Percentiles rank a stretch among this genome's conserved stretches.
These are phyloP conservation scores for Talaromyces sp. DNA, from an alignment of 2,329 filamentous ascomycete species.

Conservation along the genomic window DNA sequence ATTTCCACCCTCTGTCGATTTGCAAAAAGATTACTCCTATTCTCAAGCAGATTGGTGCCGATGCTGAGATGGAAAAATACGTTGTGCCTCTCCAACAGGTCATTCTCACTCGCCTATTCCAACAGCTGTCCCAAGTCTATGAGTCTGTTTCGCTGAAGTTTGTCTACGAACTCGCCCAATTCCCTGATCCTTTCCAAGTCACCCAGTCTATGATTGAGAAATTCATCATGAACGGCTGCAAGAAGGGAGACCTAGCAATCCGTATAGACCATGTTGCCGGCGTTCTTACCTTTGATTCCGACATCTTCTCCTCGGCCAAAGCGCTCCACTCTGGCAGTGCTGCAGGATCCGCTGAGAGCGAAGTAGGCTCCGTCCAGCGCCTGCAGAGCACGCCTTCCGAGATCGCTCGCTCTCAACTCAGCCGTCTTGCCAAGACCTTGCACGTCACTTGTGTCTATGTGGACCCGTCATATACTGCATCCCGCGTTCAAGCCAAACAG, in stretches of 20 bases:
- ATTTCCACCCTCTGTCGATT: constrained; percentile 97
- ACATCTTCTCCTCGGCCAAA: constrained; percentile 96
- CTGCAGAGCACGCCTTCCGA: constrained; percentile 97
- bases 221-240: constrained; percentile 99
- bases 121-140: constrained; percentile 98
- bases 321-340: constrained; percentile 78
- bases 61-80: constrained; percentile 96
- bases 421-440: constrained; percentile 82
- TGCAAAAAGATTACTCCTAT: constrained; percentile 99
- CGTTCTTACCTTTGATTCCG: constrained; percentile 93
- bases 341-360: constrained; percentile 80
- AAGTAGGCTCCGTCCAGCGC: constrained; percentile 80
- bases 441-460: constrained; percentile 95
- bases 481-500: constrained; percentile 71
- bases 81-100: constrained; percentile 94
- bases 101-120: constrained; percentile 95
- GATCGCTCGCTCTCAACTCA: constrained; percentile 92
- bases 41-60: constrained; percentile 83
- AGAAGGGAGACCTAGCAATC: constrained; percentile 96
- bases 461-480: constrained; percentile 80
- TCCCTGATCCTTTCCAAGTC: constrained; percentile 95
- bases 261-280: constrained; percentile 94
- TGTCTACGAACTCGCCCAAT: constrained; percentile 87
- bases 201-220: constrained; percentile 90
- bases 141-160: constrained; percentile 94